These are phyloP conservation scores for Wickerhamiella shivajii DNA, from an alignment of 805 yeast genomes.

Conservation along the genomic window DNA sequence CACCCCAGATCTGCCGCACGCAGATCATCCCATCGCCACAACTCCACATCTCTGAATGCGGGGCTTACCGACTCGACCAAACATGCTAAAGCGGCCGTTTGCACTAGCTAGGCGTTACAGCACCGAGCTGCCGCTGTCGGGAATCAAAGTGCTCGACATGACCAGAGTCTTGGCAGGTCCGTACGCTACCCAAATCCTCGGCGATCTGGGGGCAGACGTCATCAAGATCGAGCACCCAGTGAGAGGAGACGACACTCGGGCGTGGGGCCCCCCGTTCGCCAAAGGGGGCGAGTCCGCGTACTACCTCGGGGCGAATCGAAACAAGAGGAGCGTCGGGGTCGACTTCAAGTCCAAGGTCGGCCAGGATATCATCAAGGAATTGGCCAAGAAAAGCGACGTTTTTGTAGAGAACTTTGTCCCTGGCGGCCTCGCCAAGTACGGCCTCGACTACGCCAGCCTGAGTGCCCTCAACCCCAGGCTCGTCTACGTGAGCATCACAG, in stretches of 20 bases:
- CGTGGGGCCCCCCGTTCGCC: slow-evolving; percentile 34
- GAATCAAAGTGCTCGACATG: slow-evolving; percentile 26
- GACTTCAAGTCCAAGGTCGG: slow-evolving; percentile 26
- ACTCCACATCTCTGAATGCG: too few species aligned
- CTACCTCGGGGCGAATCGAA: slow-evolving; percentile 27
- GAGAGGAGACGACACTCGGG: slow-evolving; percentile 31
- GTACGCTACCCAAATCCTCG: slow-evolving; percentile 28
- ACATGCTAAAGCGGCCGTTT: too few species aligned
- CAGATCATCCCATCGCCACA: too few species aligned
- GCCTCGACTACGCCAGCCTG: slow-evolving; percentile 24
- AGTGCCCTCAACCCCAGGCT: slow-evolving; percentile 19
- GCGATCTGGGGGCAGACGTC: slow-evolving; percentile 32
- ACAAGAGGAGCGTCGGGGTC: slow-evolving; percentile 27
- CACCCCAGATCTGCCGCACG: too few species aligned
- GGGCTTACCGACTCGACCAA: too few species aligned
- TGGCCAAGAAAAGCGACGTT: slow-evolving; percentile 25
- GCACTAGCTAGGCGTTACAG: too few species aligned
- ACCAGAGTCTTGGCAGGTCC: slow-evolving; percentile 33
- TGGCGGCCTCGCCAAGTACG: slow-evolving; percentile 26
- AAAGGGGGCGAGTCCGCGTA: slow-evolving; percentile 27
- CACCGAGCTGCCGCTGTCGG: slow-evolving; percentile 25
- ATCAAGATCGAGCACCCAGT: slow-evolving; percentile 29
- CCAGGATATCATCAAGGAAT: slow-evolving; percentile 21
- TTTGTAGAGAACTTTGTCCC: slow-evolving; percentile 30
- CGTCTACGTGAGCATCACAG: slow-evolving; percentile 29